Base-by-base conservation (phyloP, 768 basidiomycete species). In the Russula dissimulans region DNA sequence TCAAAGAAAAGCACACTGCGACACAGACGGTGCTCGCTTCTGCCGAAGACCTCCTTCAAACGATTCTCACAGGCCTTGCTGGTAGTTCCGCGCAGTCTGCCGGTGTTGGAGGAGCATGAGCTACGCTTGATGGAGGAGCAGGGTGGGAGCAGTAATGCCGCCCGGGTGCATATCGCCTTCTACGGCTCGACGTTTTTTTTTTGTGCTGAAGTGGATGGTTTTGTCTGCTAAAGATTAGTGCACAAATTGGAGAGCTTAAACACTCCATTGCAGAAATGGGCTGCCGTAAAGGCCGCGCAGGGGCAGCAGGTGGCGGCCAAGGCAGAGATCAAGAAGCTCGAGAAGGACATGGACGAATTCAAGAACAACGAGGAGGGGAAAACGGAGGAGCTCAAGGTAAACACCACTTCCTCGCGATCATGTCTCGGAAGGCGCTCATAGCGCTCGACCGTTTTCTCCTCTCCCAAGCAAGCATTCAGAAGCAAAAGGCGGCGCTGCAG, bases 321-420 rank as follows among this genome's bases (percentile, higher is more conserved):
- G 22, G 22, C 22, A 26, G 22, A 26, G 22, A 26, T 26, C 22
- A 26, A 26, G 22, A 26, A 26, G 22, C 22, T 26, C 22, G 22
- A 26, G 22, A 26, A 26, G 22, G 22, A 26, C 22, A 26, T 26
- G 22, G 22, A 26, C 22, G 22, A 26, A 76, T 97, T 99, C 78
- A 95, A 97, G 77, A 88, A 95, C 76, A 95, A 99, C 76, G 95
- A 97, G 71, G 97, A 97, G 54, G 92, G 93, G 49, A 98, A 98
- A 74, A 89, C 91, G 57, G 88, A 87, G 17, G 89, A 98, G 70
- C 81, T 98, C 65, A 97, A 95, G 78, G 95, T 89, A 58, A 26
- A 26, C 1, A 26, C 49, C 2, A 22, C 39, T 10, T 4, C 53
- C 5, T 15, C 18, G 14, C 39, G 5, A 18, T 17, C 11, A 17